Evolutionary conservation across 2,329 filamentous ascomycete genomes (phyloP).

Genomic region (Shiraia sp.): DNA sequence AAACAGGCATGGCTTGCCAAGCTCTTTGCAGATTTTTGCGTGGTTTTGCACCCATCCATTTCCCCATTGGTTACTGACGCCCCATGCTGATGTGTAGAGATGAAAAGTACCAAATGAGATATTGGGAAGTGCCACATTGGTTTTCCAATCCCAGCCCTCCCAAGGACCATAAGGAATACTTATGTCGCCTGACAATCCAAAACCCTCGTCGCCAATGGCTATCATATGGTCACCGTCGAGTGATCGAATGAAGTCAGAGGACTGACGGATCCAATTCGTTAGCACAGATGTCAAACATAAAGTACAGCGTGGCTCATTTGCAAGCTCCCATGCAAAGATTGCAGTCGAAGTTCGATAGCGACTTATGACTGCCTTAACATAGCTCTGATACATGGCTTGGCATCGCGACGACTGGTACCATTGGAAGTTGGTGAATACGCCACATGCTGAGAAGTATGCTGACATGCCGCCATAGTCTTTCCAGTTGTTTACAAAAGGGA

Average conservation of each 20-base stretch:
- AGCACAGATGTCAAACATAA: slow-evolving; percentile 63
- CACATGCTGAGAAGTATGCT: slow-evolving; percentile 61
- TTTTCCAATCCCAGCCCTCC: slow-evolving; percentile 58
- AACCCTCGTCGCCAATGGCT: slow-evolving; percentile 69
- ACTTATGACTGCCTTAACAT: slow-evolving; percentile 62
- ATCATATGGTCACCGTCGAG: slow-evolving; percentile 65
- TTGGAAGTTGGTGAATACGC: slow-evolving; percentile 52
- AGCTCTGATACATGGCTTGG: slow-evolving; percentile 62
- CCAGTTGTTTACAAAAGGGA: slow-evolving; percentile 72
- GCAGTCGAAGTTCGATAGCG: slow-evolving; percentile 63
- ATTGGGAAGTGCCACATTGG: slow-evolving; percentile 56
- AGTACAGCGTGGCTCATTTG: slow-evolving; percentile 67
- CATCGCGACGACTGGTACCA: slow-evolving; percentile 58
- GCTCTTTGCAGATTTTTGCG: slow-evolving; percentile 41
- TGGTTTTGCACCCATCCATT: slow-evolving; percentile 54
- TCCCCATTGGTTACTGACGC: slow-evolving; percentile 42
- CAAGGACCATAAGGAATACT: slow-evolving; percentile 55
- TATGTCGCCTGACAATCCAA: slow-evolving; percentile 51
- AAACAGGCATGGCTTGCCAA: slow-evolving; percentile 47
- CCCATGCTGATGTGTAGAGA: slow-evolving; percentile 52
- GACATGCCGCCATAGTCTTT: slow-evolving; percentile 68
- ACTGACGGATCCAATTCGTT: slow-evolving; percentile 62
- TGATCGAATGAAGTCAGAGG: slow-evolving; percentile 65
- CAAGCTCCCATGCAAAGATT: slow-evolving; percentile 70
- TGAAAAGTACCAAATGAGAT: slow-evolving; percentile 62